Evolutionary conservation across 495 filamentous ascomycete genomes (phyloP).

Genomic region (Parachaetomium inaequale): DNA sequence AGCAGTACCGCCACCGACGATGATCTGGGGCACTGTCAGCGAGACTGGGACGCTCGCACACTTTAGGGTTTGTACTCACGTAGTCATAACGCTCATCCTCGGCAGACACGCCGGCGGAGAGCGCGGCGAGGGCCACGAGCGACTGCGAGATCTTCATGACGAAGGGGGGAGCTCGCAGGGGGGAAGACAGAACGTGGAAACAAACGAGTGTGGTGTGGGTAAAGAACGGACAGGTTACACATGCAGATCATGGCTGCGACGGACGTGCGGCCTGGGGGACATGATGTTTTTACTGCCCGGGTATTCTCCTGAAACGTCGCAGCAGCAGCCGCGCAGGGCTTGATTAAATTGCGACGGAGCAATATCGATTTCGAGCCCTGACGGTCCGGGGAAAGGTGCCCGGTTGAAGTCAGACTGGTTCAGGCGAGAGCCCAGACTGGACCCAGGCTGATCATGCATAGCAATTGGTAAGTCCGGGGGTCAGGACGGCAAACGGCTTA

Average conservation of each 20-base stretch:
- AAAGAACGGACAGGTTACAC: not conserved
- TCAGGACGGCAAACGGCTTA: not conserved
- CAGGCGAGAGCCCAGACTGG: not conserved
- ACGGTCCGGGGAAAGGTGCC: not conserved
- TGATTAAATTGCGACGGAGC: not conserved
- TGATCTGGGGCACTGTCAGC: slow-evolving; percentile 37
- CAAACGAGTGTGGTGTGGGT: not conserved
- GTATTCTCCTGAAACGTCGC: not conserved
- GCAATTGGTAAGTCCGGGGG: not conserved
- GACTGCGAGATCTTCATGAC: not conserved
- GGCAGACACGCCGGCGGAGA: not conserved
- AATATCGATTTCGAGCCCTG: not conserved
- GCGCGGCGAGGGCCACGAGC: not conserved
- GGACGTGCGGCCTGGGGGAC: not conserved
- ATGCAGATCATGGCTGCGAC: too few species aligned
- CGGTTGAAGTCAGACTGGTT: not conserved
- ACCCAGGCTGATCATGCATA: not conserved
- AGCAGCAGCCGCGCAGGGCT: not conserved
- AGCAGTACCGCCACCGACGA: slow-evolving; percentile 62
- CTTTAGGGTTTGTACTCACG: not conserved
- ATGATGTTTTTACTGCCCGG: not conserved
- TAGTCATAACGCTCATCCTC: not conserved
- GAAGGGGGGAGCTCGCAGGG: not conserved
- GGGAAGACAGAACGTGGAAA: not conserved
- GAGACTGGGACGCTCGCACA: not conserved